Conservation (phyloP, 2,329 filamentous ascomycete species). For the Clarireedia hainanense region DNA sequence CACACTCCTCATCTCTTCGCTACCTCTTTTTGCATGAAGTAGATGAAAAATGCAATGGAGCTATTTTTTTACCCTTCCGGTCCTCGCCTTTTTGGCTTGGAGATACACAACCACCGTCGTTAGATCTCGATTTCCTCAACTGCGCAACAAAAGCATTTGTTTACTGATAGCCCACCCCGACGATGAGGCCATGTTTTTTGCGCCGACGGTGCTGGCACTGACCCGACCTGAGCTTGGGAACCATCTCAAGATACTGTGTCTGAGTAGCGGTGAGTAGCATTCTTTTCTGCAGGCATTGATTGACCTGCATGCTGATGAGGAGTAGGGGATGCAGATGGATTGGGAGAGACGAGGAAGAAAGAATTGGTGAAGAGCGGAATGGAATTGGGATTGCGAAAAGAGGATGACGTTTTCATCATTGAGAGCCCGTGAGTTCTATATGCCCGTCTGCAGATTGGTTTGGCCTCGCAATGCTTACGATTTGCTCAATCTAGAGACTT, state of each 20-base stretch:
- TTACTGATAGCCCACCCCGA: slow-evolving; percentile 95
- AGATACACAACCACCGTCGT: slow-evolving; percentile 29
- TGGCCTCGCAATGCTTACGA: slow-evolving; percentile 1
- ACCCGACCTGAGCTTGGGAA: slow-evolving; percentile 74
- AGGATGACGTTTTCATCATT: slow-evolving; percentile 78
- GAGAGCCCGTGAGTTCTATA: slow-evolving; percentile 56
- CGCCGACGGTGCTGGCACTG: slow-evolving; percentile 78
- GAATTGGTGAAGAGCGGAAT: slow-evolving; percentile 78
- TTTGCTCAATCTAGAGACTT: slow-evolving; percentile 47
- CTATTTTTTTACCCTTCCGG: slow-evolving; percentile 27
- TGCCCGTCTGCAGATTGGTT: neutral
- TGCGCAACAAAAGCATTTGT: slow-evolving; percentile 79
- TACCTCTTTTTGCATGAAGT: neutral
- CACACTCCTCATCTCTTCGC: neutral
- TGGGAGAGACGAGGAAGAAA: slow-evolving; percentile 73
- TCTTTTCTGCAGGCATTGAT: neutral
- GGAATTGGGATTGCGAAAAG: slow-evolving; percentile 62
- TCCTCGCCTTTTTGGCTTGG: slow-evolving; percentile 33
- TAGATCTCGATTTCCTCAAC: slow-evolving; percentile 50
- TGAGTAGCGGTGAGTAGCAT: slow-evolving; percentile 62
- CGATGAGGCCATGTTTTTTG: slow-evolving; percentile 99
- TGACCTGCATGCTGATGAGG: slow-evolving; percentile 15
- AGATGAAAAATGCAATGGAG: slow-evolving; percentile 23
- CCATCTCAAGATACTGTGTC: slow-evolving; percentile 87
- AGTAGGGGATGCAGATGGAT: slow-evolving; percentile 72